Percentiles rank a stretch among this genome's conserved stretches.
These are phyloP conservation scores for Seminavis robusta DNA, from an alignment of 108 stramenopile genomes.

Conservation along the genomic window DNA sequence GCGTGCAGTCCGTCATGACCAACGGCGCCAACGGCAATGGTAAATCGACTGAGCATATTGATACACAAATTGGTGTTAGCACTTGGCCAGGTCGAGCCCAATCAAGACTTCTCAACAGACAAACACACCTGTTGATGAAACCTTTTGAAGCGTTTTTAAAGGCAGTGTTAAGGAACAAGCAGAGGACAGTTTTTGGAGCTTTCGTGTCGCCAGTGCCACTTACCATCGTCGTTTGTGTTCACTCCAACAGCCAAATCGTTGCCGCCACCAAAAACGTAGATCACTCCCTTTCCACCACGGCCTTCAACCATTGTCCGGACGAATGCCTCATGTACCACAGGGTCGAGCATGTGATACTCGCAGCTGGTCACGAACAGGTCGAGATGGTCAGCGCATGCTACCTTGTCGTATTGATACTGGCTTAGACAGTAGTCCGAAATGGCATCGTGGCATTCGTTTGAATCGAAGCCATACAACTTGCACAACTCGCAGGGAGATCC, in stretches of 20 bases:
- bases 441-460: conserved; percentile 15
- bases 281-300: conserved; percentile 38
- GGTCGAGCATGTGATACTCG: conserved; percentile 12
- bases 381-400: conserved; percentile 32
- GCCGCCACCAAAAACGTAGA: conserved; percentile 41
- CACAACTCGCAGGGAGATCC: no score
- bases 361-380: conserved; percentile 31
- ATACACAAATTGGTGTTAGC: conserved; percentile 36
- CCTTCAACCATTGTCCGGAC: conserved; percentile 15
- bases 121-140: no score
- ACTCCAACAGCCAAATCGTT: conserved; percentile 20
- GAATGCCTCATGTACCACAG: neutral
- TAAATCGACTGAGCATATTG: conserved; percentile 20
- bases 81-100: no score
- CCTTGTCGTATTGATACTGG: conserved; percentile 16
- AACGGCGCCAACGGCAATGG: conserved; percentile 38
- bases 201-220: conserved; percentile 20
- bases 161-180: no score
- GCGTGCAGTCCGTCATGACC: conserved; percentile 31
- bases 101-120: no score
- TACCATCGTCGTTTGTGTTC: conserved; percentile 37
- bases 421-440: conserved; percentile 16
- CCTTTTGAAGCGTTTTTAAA: no score
- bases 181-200: no score
- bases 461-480: no score